Base-by-base conservation (phyloP, 495 filamentous ascomycete species). In the Aspergillus biplanus region DNA sequence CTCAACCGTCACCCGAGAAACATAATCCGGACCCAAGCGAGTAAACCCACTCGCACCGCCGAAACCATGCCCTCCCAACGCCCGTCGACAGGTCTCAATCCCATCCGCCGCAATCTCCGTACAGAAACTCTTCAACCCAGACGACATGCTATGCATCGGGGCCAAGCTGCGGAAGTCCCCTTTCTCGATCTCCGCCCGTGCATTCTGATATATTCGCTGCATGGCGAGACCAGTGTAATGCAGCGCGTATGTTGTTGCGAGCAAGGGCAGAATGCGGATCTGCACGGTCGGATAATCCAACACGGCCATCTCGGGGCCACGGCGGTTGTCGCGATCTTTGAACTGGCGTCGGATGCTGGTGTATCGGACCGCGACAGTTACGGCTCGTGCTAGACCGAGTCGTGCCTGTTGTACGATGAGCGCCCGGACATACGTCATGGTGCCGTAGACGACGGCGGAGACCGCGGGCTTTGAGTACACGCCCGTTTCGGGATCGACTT, bases 221-320 rank as follows among this genome's bases (percentile, higher is more conserved):
- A 82, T 82, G 3, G 75, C 69, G 54, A 71, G 73, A 4, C 78
- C 81, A 0, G 78, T 80, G 52, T 82, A 83, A 63, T 83, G 81
- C 33, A 83, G 61, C 4, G 81, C 81, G 67, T 80, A 82, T 0
- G 79, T 73, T 11, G 80, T 80, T 7, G 80, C 80, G 0, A 83
- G 68, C 2, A 82, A 63, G 31, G 80, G 80, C 7, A 83, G 63
- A n/a, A 83, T 78, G 0, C 81, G 69, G 12, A 82, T 78, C 65
- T 80, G 78, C 0, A 81, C 80, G 0, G 80, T 82, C 0, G 80
- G 80, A 53, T 83, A 83, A 47, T 82, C 80, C 4, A 83, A 67
- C 5, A 83, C 79, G 1, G 75, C 65, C 48, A 80, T 66, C 52
- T 83, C 81, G 0, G 77, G 74, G 5, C 70, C 57, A 5, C 44